A percentile compares a stretch with the other conserved stretches of the same genome.
Conservation (phyloP, 495 filamentous ascomycete genomes). For the Podospora appendiculata region DNA sequence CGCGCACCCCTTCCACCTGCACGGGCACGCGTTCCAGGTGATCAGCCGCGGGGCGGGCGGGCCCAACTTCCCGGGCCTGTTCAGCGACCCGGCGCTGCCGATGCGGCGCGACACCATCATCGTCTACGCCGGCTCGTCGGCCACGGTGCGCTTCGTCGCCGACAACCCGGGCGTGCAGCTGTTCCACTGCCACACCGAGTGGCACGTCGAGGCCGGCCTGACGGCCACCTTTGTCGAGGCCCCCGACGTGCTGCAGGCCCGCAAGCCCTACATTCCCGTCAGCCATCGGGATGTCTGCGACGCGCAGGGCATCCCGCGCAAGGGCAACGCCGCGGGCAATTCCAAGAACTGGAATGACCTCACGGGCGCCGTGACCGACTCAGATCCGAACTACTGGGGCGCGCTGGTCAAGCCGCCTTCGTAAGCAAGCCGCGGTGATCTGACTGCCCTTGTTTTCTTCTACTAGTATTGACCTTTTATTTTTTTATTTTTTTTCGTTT, state of each 20-base stretch:
- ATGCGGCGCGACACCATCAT: conserved; percentile 40
- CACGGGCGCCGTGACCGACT: not conserved
- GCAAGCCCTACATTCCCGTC: conserved; percentile 47
- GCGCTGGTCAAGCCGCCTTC: no score
- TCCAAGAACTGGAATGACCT: conserved; percentile 55
- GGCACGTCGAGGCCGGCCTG: conserved; percentile 43
- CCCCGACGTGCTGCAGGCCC: conserved; percentile 40
- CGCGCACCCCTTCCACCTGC: conserved; percentile 28
- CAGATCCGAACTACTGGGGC: no score
- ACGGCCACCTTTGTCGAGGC: conserved; percentile 56
- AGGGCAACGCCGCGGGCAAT: conserved; percentile 74
- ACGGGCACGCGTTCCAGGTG: conserved; percentile 67
- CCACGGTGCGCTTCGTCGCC: conserved; percentile 32
- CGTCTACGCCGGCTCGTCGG: conserved; percentile 28
- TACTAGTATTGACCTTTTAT: no score
- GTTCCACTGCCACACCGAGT: conserved; percentile 48
- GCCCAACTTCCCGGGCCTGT: not conserved
- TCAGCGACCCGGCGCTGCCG: conserved; percentile 23
- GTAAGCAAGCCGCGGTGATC: no score
- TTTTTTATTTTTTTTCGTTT: no score
- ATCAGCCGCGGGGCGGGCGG: conserved; percentile 28
- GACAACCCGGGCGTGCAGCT: conserved; percentile 46
- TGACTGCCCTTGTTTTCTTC: no score
- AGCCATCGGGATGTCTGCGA: conserved; percentile 55
- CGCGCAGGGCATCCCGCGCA: conserved; percentile 33